Conservation (phyloP, 257 asterid species). For the Nicotiana benthamiana region DNA sequence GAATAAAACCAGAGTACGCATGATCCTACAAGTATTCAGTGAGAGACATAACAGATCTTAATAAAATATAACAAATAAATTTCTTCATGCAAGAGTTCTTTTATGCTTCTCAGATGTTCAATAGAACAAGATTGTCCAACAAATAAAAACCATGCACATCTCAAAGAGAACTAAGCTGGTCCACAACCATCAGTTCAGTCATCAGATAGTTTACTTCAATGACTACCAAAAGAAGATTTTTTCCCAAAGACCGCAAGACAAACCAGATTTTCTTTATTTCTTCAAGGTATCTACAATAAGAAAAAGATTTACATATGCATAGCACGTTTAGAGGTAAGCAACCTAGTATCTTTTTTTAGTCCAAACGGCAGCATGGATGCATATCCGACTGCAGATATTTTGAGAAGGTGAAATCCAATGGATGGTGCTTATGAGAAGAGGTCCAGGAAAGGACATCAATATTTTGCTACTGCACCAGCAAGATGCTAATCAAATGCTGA, state of each 20-base stretch:
- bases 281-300: neutral
- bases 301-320: neutral
- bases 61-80: neutral
- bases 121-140: neutral
- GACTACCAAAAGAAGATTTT: neutral
- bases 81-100: neutral
- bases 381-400: neutral
- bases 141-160: neutral
- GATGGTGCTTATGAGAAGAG: neutral
- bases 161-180: slow-evolving; percentile 1
- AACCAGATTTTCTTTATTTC: neutral
- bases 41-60: neutral
- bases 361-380: neutral
- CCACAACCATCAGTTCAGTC: neutral
- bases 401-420: neutral
- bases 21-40: neutral
- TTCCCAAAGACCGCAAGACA: neutral
- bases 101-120: neutral
- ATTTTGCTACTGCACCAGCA: neutral
- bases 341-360: neutral
- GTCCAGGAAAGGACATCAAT: neutral
- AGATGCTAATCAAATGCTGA: neutral
- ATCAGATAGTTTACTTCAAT: neutral
- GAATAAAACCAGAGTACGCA: neutral
- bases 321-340: neutral